Evolutionary conservation across 768 basidiomycete genomes (phyloP).

Genomic region (Mycena leptocephala): DNA sequence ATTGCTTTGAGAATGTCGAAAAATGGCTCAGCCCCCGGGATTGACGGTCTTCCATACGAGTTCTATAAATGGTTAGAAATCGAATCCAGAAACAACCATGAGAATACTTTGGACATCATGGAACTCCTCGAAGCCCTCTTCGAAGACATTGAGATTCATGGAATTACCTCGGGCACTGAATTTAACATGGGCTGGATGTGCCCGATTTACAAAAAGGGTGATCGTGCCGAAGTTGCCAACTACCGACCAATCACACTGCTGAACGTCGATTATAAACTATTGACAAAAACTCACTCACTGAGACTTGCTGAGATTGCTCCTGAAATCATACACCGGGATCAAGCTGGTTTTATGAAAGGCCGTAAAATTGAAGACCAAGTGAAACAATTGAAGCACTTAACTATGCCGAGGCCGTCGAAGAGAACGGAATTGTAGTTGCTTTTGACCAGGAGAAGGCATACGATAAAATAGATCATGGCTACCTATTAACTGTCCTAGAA

Average conservation of each 20-base stretch:
- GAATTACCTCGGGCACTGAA: background rate
- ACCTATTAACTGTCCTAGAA: background rate
- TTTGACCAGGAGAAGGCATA: no score
- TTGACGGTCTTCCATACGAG: conserved; percentile 39
- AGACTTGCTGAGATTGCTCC: conserved; percentile 28
- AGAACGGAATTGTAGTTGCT: conserved; percentile 22
- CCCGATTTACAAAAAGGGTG: conserved; percentile 25
- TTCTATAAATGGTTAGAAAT: conserved; percentile 25
- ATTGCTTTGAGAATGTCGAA: background rate
- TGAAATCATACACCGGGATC: conserved; percentile 41
- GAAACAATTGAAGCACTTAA: conserved; percentile 31
- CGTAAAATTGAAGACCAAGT: conserved; percentile 43
- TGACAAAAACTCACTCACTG: conserved; percentile 8
- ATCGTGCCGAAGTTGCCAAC: background rate
- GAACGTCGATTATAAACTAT: conserved; percentile 19
- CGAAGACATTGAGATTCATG: background rate
- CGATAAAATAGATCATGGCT: conserved; percentile 11
- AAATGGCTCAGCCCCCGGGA: conserved; percentile 15
- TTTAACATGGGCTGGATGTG: conserved; percentile 30
- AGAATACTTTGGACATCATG: conserved; percentile 29
- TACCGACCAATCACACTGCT: conserved; percentile 20
- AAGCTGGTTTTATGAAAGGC: conserved; percentile 47
- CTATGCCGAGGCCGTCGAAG: conserved; percentile 29
- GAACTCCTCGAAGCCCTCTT: background rate
- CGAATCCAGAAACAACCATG: background rate